Conservation (phyloP, 192 early-diverging fungal genomes). For the Coemansia sp. region DNA sequence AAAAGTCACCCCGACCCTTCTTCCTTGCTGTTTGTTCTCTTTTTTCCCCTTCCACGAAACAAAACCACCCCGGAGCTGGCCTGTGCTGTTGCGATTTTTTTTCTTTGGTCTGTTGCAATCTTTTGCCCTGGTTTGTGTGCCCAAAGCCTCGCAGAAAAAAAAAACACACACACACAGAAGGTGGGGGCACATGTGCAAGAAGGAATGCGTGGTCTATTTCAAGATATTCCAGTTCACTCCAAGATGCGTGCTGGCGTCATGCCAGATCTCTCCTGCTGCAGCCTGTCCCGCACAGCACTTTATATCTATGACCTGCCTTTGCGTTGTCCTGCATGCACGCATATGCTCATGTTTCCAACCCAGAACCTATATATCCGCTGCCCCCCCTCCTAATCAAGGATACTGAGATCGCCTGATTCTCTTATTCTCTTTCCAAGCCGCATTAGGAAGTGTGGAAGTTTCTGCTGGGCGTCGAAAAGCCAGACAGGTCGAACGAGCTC, state of each 20-base stretch:
- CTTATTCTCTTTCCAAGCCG: neutral
- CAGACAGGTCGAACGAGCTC: constrained; percentile 77
- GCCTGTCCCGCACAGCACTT: neutral
- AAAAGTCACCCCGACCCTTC: too few relatives aligned
- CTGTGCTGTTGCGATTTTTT: too few relatives aligned
- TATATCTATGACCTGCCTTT: neutral
- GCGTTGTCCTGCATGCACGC: neutral
- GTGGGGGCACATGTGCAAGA: neutral
- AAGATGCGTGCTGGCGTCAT: constrained; percentile 1
- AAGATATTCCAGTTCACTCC: neutral
- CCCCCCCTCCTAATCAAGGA: neutral
- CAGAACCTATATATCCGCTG: neutral
- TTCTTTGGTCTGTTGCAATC: too few relatives aligned
- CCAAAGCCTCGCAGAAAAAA: too few relatives aligned
- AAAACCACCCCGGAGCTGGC: too few relatives aligned
- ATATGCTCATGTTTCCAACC: neutral
- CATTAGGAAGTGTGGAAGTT: constrained; percentile 82
- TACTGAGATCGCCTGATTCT: neutral
- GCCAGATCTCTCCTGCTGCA: neutral
- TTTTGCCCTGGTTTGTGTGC: neutral
- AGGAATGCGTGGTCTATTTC: neutral
- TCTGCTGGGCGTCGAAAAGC: constrained; percentile 75
- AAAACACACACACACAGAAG: too few relatives aligned
- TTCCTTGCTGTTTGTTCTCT: too few relatives aligned
- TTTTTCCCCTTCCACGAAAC: too few relatives aligned